These are phyloP conservation scores for Podila horticola DNA, from an alignment of 192 early-diverging fungal genomes.

Conservation along the genomic window DNA sequence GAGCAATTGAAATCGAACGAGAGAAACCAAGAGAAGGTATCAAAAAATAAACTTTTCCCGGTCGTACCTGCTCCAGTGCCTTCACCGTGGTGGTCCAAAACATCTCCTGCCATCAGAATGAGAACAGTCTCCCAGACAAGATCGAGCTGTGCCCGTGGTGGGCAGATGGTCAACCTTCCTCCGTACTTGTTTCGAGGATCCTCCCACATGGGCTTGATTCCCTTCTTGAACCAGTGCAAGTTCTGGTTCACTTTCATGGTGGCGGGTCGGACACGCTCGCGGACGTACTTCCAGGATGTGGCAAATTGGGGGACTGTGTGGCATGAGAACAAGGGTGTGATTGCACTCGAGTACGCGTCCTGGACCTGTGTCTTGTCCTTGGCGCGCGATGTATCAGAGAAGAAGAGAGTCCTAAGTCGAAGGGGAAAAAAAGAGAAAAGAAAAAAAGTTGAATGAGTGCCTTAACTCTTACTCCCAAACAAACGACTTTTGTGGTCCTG, in stretches of 20 bases:
- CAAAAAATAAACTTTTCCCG: too few species aligned
- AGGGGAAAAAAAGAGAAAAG: not conserved
- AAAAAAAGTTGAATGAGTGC: not conserved
- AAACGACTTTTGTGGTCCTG: too few species aligned
- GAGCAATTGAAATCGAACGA: too few species aligned
- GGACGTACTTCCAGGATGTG: conserved; percentile 55
- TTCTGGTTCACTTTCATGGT: conserved; percentile 72
- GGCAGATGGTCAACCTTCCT: conserved; percentile 59
- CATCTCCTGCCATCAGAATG: conserved; percentile 58
- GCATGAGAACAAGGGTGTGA: conserved; percentile 56
- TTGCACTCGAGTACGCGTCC: conserved; percentile 54
- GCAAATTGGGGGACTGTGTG: conserved; percentile 60
- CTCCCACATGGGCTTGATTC: conserved; percentile 85
- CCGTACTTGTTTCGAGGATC: conserved; percentile 79
- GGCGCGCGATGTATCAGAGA: conserved; percentile 56
- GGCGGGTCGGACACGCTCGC: conserved; percentile 46
- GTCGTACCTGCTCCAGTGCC: conserved; percentile 43
- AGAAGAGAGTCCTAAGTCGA: conserved; percentile 45
- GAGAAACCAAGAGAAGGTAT: not conserved
- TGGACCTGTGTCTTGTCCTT: conserved; percentile 42
- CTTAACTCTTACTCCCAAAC: too few species aligned
- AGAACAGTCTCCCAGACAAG: conserved; percentile 57
- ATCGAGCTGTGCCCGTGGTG: conserved; percentile 44
- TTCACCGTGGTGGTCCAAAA: conserved; percentile 37
- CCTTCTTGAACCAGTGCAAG: conserved; percentile 72